These are phyloP conservation scores for Coniosporium tulheliwenetii DNA, from an alignment of 2,329 filamentous ascomycete genomes.

Conservation along the genomic window DNA sequence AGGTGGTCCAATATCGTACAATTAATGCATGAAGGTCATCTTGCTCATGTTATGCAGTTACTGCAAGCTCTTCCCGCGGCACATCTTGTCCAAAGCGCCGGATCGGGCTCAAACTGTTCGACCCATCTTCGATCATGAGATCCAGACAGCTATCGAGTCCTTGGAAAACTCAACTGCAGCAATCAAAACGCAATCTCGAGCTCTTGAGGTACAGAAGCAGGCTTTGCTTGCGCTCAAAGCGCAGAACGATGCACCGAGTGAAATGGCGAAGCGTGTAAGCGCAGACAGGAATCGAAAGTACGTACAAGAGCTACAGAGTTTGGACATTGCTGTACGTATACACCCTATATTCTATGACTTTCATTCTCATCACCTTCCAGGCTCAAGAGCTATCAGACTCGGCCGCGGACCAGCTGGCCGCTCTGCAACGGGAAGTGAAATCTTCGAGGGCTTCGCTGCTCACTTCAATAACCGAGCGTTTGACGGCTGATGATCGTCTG, in stretches of 20 bases:
- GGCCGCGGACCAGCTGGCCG: constrained; percentile 15
- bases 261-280: no score
- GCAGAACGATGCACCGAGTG: constrained; percentile 17
- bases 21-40: not conserved
- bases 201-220: constrained; percentile 45
- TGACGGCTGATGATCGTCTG: constrained; percentile 42
- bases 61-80: not conserved
- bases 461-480: not conserved
- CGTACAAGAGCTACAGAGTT: no score
- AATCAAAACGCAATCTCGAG: constrained; percentile 48
- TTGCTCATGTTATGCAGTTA: not conserved
- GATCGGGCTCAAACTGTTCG: constrained; percentile 12
- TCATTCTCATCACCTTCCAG: no score
- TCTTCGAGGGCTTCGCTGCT: constrained; percentile 17
- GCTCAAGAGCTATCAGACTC: no score
- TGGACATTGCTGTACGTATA: no score
- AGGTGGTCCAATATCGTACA: constrained; percentile 5
- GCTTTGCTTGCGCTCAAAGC: constrained; percentile 40
- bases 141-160: constrained; percentile 45
- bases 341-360: no score
- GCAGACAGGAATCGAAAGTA: no score
- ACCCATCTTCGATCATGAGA: constrained; percentile 42
- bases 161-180: constrained; percentile 48
- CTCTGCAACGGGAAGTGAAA: constrained; percentile 21
- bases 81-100: not conserved